These are phyloP conservation scores for Uronychia binucleata DNA, from an alignment of 73 alveolate genomes.

Conservation along the genomic window DNA sequence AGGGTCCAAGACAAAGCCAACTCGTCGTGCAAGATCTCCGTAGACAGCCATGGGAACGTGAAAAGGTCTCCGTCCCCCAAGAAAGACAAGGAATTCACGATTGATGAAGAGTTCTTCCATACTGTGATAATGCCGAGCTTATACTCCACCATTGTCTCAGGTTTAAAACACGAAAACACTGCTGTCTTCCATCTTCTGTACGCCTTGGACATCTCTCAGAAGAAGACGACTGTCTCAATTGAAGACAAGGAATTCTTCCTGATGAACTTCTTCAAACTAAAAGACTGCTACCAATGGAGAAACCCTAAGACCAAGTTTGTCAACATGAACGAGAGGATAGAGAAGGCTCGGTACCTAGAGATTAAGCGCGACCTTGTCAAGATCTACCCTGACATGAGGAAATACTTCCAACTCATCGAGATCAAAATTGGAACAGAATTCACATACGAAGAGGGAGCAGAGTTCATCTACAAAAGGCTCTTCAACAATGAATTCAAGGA, in stretches of 20 bases:
- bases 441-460: conserved; percentile 7
- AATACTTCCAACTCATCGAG: conserved; percentile 20
- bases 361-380: conserved; percentile 30
- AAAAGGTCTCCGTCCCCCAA: not conserved
- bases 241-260: conserved; percentile 31
- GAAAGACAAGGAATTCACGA: conserved; percentile 24
- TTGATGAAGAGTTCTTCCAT: conserved; percentile 47
- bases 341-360: conserved; percentile 17
- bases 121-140: conserved; percentile 28
- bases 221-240: conserved; percentile 11
- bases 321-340: conserved; percentile 19
- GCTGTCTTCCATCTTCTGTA: conserved; percentile 29
- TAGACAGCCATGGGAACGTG: conserved; percentile 12
- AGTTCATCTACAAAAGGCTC: conserved; percentile 2
- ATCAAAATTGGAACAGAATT: conserved; percentile 18
- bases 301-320: conserved; percentile 18
- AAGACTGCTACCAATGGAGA: conserved; percentile 44
- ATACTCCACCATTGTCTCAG: conserved; percentile 19
- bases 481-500: conserved; percentile 21
- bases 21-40: not conserved
- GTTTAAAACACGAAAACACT: conserved; percentile 14
- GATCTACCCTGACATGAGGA: conserved; percentile 37
- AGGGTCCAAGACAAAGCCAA: not conserved
- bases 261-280: conserved; percentile 8
- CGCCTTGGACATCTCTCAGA: conserved; percentile 12